phyloP scores from a whole-genome alignment of 2,329 filamentous ascomycete genomes.

The Ophiostoma populinum region DNA sequence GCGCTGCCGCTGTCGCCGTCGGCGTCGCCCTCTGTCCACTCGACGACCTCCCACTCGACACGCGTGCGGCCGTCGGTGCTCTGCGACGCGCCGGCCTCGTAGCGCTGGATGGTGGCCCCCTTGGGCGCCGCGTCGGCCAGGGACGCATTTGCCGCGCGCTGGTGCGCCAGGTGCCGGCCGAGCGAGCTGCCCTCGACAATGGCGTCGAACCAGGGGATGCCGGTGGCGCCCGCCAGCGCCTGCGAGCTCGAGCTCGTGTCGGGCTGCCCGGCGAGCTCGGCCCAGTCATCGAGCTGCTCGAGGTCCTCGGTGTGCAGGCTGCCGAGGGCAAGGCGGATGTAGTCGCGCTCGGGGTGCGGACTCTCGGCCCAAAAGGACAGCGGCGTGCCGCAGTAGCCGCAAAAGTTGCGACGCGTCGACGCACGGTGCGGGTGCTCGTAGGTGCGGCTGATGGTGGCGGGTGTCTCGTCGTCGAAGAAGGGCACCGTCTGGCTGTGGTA shows the following conservation, averaged over 20 bases:
- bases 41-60: conserved; percentile 72
- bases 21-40: conserved; percentile 39
- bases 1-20: conserved; percentile 12
- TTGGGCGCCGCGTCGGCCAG: conserved; percentile 12
- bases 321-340: conserved; percentile 66
- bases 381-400: conserved; percentile 79
- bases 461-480: conserved; percentile 63
- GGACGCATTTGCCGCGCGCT: conserved; percentile 14
- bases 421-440: conserved; percentile 34
- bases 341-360: conserved; percentile 53
- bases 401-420: conserved; percentile 59
- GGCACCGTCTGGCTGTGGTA: conserved; percentile 61
- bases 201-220: conserved; percentile 72
- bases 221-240: conserved; percentile 21
- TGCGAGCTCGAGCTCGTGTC: conserved; percentile 18
- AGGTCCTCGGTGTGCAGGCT: conserved; percentile 58
- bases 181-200: conserved; percentile 61
- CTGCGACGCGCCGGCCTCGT: conserved; percentile 10
- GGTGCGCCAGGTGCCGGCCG: conserved; percentile 44
- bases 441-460: conserved; percentile 44
- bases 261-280: conserved; percentile 17
- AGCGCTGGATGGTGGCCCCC: conserved; percentile 6
- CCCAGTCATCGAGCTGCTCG: conserved; percentile 53
- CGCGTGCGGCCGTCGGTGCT: conserved; percentile 46
- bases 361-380: conserved; percentile 70